Evolutionary conservation across 768 basidiomycete genomes (phyloP).

Genomic region (Sutorius australiensis): DNA sequence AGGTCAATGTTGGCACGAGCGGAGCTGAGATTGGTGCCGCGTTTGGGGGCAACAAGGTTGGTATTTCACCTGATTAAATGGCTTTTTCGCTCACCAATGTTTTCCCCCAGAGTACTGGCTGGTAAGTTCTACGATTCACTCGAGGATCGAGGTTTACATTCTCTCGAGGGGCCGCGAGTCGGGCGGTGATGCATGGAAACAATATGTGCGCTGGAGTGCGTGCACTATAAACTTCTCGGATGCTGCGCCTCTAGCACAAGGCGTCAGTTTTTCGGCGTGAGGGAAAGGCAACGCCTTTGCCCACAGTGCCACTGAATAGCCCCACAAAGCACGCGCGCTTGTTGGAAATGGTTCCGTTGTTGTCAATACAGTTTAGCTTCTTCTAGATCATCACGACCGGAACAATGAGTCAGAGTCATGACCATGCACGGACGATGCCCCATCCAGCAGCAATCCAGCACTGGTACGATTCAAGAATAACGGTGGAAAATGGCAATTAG

Average conservation of each 20-base stretch:
- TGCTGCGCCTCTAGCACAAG: slow-evolving; percentile 87
- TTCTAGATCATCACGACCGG: slow-evolving; percentile 26
- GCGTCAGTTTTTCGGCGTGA: slow-evolving; percentile 73
- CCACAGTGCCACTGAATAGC: slow-evolving; percentile 2
- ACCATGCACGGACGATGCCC: slow-evolving; percentile 10
- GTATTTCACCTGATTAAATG: slow-evolving; percentile 16
- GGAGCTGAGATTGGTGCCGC: slow-evolving; percentile 80
- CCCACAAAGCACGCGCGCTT: slow-evolving; percentile 4
- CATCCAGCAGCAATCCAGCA: slow-evolving; percentile 9
- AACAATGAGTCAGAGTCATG: slow-evolving; percentile 2
- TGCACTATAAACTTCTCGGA: slow-evolving; percentile 94
- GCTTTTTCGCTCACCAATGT: slow-evolving; percentile 10
- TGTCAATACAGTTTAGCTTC: slow-evolving; percentile 19
- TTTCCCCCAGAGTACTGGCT: slow-evolving; percentile 67
- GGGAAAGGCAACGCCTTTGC: slow-evolving; percentile 4
- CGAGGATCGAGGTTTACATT: slow-evolving; percentile 20
- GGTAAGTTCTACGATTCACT: slow-evolving; percentile 43
- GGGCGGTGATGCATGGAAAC: slow-evolving; percentile 98
- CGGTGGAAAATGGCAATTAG: slow-evolving; percentile 6
- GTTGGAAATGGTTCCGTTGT: slow-evolving; percentile 9
- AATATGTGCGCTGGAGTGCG: slow-evolving; percentile 88
- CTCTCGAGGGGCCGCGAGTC: slow-evolving; percentile 83
- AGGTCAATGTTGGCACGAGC: slow-evolving; percentile 66
- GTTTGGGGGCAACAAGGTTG: slow-evolving; percentile 91
- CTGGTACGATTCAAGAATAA: slow-evolving; percentile 25